Evolutionary conservation across 148 eudicot genomes (phyloP).

Genomic region (Hydrangea macrophylla): DNA sequence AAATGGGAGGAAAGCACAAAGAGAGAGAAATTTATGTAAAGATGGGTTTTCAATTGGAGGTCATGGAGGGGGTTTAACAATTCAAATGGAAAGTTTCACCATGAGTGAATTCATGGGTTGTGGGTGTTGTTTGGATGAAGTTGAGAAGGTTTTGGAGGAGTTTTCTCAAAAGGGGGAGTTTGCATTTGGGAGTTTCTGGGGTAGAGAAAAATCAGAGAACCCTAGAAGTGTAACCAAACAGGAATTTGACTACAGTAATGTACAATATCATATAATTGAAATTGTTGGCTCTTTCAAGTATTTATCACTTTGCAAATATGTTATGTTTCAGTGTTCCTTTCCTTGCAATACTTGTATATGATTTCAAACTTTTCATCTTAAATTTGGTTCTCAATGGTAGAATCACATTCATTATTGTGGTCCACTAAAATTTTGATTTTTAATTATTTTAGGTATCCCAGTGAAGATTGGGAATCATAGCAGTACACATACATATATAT

Average conservation of each 20-base stretch:
- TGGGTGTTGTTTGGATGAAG: slow-evolving; percentile 50
- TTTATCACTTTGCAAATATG: background rate
- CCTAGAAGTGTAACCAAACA: slow-evolving; percentile 16
- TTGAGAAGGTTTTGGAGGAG: slow-evolving; percentile 65
- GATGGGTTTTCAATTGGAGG: slow-evolving; percentile 15
- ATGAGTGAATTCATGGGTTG: slow-evolving; percentile 8
- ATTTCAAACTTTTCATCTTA: background rate
- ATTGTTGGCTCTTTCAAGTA: slow-evolving; percentile 24
- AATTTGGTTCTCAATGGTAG: no score
- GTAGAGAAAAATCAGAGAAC: slow-evolving; percentile 27
- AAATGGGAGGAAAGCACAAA: slow-evolving; percentile 5
- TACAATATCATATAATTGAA: slow-evolving; percentile 42
- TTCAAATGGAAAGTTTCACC: slow-evolving; percentile 9
- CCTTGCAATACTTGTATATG: background rate
- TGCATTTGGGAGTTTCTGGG: slow-evolving; percentile 96
- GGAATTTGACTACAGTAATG: slow-evolving; percentile 25
- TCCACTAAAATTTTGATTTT: no score
- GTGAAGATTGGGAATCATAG: background rate
- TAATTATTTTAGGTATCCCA: no score
- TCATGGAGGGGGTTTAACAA: slow-evolving; percentile 10
- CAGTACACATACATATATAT: background rate
- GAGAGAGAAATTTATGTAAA: background rate
- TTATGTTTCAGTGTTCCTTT: background rate
- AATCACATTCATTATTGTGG: no score
- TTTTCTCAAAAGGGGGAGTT: slow-evolving; percentile 64